Percentiles rank a stretch among this genome's conserved stretches.
phyloP scores from a whole-genome alignment of 73 alveolate genomes.

The Tetrahymena thermophila region DNA sequence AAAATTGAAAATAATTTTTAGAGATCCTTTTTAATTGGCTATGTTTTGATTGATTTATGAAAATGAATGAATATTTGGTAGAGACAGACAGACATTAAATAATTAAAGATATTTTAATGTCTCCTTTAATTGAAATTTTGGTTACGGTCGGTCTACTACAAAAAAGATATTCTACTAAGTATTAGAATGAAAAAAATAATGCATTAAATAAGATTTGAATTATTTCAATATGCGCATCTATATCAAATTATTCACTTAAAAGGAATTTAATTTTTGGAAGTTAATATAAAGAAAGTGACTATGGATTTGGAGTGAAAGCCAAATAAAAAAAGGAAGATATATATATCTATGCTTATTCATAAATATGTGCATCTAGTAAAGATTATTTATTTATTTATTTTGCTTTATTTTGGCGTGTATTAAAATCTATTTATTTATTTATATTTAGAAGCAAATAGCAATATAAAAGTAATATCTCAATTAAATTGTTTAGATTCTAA shows the following conservation, averaged over 20 bases:
- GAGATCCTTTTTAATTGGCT: too few relatives aligned
- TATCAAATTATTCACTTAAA: not conserved
- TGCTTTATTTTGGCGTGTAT: not conserved
- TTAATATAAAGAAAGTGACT: not conserved
- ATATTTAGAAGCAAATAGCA: not conserved
- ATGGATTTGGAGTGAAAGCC: not conserved
- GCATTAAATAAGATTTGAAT: not conserved
- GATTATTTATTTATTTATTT: too few relatives aligned
- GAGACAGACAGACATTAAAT: too few relatives aligned
- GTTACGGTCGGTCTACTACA: not conserved
- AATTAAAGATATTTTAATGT: not conserved
- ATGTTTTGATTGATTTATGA: too few relatives aligned
- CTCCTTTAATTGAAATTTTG: not conserved
- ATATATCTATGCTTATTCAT: too few relatives aligned
- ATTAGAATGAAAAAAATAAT: not conserved
- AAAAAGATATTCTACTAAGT: not conserved
- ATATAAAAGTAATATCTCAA: too few relatives aligned
- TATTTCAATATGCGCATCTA: not conserved
- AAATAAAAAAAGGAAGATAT: not conserved
- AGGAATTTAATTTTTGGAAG: not conserved
- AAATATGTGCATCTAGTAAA: not conserved
- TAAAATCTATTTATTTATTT: not conserved
- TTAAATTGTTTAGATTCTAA: too few relatives aligned
- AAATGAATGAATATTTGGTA: too few relatives aligned
- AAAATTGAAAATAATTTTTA: too few relatives aligned